A percentile compares a stretch with the other conserved stretches of the same genome.
Conservation (phyloP, 2,329 filamentous ascomycete genomes). For the Diaporthe nobilis region DNA sequence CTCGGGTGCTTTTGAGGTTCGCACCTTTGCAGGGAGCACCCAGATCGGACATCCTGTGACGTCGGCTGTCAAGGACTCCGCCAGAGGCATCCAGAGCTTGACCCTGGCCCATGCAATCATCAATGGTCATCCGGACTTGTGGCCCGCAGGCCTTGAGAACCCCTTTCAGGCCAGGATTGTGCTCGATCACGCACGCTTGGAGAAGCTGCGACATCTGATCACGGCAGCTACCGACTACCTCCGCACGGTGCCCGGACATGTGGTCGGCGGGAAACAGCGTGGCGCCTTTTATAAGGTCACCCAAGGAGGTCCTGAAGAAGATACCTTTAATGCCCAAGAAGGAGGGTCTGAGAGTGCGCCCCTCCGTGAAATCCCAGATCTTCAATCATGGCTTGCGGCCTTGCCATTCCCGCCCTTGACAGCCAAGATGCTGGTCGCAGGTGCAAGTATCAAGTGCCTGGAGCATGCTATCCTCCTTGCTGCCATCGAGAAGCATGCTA, state of each 20-base stretch:
- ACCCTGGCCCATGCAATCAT: conserved; percentile 9
- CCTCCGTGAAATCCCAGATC: neutral
- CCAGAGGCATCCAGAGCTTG: neutral
- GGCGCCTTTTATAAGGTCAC: neutral
- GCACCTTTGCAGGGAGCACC: neutral
- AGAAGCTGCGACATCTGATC: neutral
- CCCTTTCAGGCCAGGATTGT: conserved; percentile 34
- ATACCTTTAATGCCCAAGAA: neutral
- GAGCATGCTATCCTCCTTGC: conserved; percentile 32
- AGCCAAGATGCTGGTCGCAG: conserved; percentile 24
- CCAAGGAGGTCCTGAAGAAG: neutral
- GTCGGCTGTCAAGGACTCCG: neutral
- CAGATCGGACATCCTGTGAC: conserved; percentile 8
- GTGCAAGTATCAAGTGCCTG: conserved; percentile 8
- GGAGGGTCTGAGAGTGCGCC: neutral
- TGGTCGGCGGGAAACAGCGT: neutral
- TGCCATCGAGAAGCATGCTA: conserved; percentile 29
- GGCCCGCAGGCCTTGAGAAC: neutral
- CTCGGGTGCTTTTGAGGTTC: conserved; percentile 9
- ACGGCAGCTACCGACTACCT: conserved; percentile 21
- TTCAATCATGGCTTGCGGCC: conserved; percentile 16
- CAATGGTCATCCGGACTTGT: conserved; percentile 21
- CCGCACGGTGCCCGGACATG: neutral
- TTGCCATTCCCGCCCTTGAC: conserved; percentile 32
- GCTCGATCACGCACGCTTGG: neutral